Percentiles rank a stretch among this genome's conserved stretches.
Evolutionary conservation across 1,139 yeast genomes (phyloP).

Genomic region (Lodderomyces beijingensis): DNA sequence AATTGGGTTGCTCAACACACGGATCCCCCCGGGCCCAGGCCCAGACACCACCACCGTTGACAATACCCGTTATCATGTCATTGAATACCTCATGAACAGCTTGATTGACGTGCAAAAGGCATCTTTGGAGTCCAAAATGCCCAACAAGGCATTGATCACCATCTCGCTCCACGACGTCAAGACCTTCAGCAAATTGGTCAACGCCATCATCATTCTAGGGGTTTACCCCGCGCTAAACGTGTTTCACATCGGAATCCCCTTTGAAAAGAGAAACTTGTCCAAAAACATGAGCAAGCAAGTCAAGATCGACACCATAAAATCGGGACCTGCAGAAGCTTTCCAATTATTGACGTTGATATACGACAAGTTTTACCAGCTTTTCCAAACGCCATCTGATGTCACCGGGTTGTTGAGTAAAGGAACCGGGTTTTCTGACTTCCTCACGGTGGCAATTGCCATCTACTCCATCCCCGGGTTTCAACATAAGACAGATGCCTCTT

Average conservation of each 20-base stretch:
- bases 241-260: constrained; percentile 59
- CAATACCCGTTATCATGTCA: constrained; percentile 18
- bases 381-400: constrained; percentile 43
- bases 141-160: constrained; percentile 46
- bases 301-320: constrained; percentile 18
- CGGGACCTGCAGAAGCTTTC: constrained; percentile 16
- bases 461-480: constrained; percentile 32
- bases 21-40: constrained; percentile 6
- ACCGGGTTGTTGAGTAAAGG: constrained; percentile 57
- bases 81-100: constrained; percentile 25
- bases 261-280: constrained; percentile 54
- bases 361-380: constrained; percentile 27
- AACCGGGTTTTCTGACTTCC: constrained; percentile 67
- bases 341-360: constrained; percentile 33
- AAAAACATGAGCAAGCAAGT: constrained; percentile 31
- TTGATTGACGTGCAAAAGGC: constrained; percentile 34
- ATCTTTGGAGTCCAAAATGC: constrained; percentile 21
- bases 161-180: constrained; percentile 84
- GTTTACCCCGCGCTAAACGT: constrained; percentile 59
- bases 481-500: constrained; percentile 6
- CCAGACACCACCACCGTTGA: neutral
- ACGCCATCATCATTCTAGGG: constrained; percentile 64
- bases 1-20: constrained; percentile 15
- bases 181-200: constrained; percentile 60
- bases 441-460: constrained; percentile 54